Conservation (phyloP, 2,329 filamentous ascomycete genomes). For the Colletotrichum coccodes region DNA sequence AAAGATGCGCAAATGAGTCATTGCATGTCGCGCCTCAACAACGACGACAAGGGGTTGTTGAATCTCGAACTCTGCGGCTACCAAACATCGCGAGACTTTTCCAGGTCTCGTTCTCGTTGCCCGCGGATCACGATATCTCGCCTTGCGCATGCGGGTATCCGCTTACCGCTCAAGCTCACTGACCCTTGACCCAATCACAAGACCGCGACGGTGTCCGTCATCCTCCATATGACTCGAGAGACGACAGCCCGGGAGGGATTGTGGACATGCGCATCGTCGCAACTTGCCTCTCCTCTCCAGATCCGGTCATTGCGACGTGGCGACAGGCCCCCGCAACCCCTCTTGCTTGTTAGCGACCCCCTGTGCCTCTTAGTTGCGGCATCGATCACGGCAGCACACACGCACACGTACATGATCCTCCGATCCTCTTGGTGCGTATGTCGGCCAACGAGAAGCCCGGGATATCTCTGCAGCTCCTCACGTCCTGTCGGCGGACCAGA, state of each 20-base stretch:
- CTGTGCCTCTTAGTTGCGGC: conserved; percentile 10
- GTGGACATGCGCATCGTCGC: not conserved
- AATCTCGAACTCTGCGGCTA: too few species aligned
- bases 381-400: not conserved
- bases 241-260: not conserved
- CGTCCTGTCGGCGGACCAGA: not conserved
- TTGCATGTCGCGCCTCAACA: not conserved
- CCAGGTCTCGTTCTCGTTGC: not conserved
- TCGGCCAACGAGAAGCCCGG: conserved; percentile 6
- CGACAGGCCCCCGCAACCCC: not conserved
- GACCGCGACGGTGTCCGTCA: not conserved
- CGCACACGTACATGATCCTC: not conserved
- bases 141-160: not conserved
- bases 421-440: conserved; percentile 11
- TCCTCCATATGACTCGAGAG: not conserved
- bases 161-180: not conserved
- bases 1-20: not conserved
- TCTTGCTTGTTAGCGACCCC: not conserved
- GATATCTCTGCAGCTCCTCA: not conserved
- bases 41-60: not conserved
- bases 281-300: not conserved
- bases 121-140: not conserved
- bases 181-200: not conserved
- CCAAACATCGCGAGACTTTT: not conserved
- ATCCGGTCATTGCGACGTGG: not conserved